These are phyloP conservation scores for Pythium periplocum DNA, from an alignment of 352 stramenopile genomes.

Conservation along the genomic window DNA sequence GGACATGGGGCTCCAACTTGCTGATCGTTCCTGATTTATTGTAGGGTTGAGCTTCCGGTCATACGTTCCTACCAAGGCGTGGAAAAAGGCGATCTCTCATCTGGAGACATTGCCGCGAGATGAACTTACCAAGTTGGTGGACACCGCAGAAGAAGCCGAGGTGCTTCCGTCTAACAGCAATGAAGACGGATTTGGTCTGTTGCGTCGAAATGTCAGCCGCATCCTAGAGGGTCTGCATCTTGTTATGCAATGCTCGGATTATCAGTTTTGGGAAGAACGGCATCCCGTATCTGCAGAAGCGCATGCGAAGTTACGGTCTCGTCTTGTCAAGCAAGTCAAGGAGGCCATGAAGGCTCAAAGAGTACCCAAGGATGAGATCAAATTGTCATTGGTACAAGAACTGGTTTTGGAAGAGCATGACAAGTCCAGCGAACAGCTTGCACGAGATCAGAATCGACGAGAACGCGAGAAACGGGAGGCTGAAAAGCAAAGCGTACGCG, in stretches of 20 bases:
- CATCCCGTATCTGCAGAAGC: constrained; percentile 55
- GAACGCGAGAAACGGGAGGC: constrained; percentile 57
- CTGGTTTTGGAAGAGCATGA: constrained; percentile 32
- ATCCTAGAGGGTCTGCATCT: constrained; percentile 65
- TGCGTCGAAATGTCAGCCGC: constrained; percentile 65
- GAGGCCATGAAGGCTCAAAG: constrained; percentile 29
- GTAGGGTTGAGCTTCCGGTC: constrained; percentile 73
- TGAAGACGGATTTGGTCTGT: constrained; percentile 78
- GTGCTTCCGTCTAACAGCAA: constrained; percentile 44
- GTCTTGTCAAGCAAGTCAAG: constrained; percentile 53
- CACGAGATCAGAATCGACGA: constrained; percentile 24
- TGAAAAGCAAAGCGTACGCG: constrained; percentile 63
- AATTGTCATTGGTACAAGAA: constrained; percentile 37
- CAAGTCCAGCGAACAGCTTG: constrained; percentile 36
- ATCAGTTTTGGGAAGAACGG: constrained; percentile 84
- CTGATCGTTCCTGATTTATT: not conserved
- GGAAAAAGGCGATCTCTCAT: constrained; percentile 74
- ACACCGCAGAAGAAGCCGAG: constrained; percentile 17
- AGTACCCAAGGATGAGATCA: constrained; percentile 36
- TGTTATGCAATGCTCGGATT: constrained; percentile 59
- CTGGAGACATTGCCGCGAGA: constrained; percentile 56
- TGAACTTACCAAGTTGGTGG: constrained; percentile 25
- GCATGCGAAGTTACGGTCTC: constrained; percentile 51
- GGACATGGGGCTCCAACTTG: no score
- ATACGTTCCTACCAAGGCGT: constrained; percentile 73